Base-by-base conservation (phyloP, 2,329 filamentous ascomycete species). In the Tolypocladium paradoxum region DNA sequence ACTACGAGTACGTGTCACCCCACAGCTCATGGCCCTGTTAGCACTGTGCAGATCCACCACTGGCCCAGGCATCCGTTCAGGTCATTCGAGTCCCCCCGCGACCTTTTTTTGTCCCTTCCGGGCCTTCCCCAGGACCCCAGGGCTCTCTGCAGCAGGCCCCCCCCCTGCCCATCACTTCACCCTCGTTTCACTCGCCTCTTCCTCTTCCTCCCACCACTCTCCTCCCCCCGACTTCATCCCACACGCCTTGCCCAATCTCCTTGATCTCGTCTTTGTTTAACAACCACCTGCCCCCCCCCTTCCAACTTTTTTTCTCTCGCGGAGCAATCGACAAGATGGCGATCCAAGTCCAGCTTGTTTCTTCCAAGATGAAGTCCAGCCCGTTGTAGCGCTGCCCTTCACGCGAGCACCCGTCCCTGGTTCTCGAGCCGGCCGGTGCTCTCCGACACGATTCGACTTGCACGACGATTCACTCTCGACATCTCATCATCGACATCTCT, bases 271-370 rank as follows among this genome's bases (percentile, higher is more conserved):
- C 3, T 20, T 4, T 27, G 27, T 33, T 33, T 9, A n/a, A n/a
- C 16, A n/a, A n/a, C 43, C 43, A 31, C 29, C 27, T 29, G n/a
- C n/a, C 18, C 16, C 20, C 27, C 2, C 18, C 24, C 18, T 18
- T 2, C 27, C n/a, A n/a, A n/a, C n/a, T n/a, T n/a, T 20, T 16
- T 11, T 20, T 37, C 36, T 37, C 36, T 35, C 43, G 4, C 43
- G 43, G 29, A 47, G 27, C 43, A 33, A 31, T 46, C 43, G 53
- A 49, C 53, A 50, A 55, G 53, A 55, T 55, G 53, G 53, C 53
- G 38, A 35, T 20, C 29, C 40, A 50, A 33, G 38, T 52, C 53
- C 53, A 50, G 34, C 50, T 52, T 50, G 53, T 50, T 40, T 48
- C 40, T 43, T 35, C 40, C 50, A 43, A 20, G 22, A 45, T 48